Conservation (phyloP, 2,329 filamentous ascomycete species). For the Akanthomyces uredinophilus region DNA sequence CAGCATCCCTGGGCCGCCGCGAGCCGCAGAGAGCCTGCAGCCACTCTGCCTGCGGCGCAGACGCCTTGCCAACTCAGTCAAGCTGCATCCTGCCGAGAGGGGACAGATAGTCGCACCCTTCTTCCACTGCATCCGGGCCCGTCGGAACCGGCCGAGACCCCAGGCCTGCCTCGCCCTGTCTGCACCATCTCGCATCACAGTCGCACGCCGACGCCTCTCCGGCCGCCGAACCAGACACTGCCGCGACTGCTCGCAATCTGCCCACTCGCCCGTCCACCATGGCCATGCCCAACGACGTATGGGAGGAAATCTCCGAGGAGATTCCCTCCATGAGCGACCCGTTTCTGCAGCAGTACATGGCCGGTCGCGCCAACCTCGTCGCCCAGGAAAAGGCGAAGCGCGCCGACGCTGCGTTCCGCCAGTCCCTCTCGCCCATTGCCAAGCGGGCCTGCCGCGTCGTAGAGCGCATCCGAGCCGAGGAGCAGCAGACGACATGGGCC, state of each 20-base stretch:
- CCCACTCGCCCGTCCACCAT: constrained; percentile 22
- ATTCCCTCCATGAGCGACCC: constrained; percentile 59
- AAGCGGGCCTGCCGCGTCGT: constrained; percentile 75
- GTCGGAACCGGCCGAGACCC: constrained; percentile 10
- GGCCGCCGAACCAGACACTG: background rate
- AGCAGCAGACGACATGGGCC: constrained; percentile 73
- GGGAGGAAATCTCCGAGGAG: constrained; percentile 51
- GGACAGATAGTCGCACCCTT: background rate
- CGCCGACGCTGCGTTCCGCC: constrained; percentile 66
- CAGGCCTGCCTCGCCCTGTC: background rate
- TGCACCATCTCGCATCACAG: background rate
- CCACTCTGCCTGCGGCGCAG: background rate
- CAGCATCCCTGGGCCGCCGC: background rate
- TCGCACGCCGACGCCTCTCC: background rate
- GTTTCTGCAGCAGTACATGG: constrained; percentile 77
- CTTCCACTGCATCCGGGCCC: background rate
- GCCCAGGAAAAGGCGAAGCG: constrained; percentile 75
- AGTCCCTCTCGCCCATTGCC: constrained; percentile 73
- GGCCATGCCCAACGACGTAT: constrained; percentile 51
- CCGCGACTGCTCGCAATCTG: background rate
- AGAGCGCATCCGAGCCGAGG: constrained; percentile 69
- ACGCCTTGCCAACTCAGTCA: background rate
- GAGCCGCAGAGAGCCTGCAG: background rate
- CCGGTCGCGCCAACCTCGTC: constrained; percentile 70
- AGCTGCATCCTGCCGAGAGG: background rate